Evolutionary conservation across 306 rosid genomes (phyloP), one percentile per base, ranked within the genome.

Genomic region (Casuarina cunninghamiana): DNA sequence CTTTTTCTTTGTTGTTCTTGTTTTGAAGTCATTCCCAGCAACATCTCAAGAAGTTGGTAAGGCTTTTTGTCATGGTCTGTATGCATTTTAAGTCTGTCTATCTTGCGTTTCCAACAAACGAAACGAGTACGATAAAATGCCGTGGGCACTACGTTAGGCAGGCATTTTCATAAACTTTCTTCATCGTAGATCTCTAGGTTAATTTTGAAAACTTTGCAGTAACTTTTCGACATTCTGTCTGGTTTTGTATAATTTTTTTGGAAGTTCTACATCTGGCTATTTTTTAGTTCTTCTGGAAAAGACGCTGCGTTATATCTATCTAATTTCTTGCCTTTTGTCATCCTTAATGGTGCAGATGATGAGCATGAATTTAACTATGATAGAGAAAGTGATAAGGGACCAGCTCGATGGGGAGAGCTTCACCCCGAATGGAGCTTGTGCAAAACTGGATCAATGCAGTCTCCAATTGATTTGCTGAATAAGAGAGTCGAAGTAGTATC

Each of bases 361-460:
- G 88, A 91, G 71, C 68, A 76, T 0, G 96, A 84, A 83, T 91
- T 90, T 73, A 77, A 68, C 61, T 93, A 93, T 43, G 84, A 75
- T 3, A 48, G 51, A 2, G 48, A 49, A 32, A 74, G 90, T 21
- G 73, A 46, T 15, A 82, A 5, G 48, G 98, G 98, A 55, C 98
- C 98, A 13, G 35, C 8, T 15, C 69, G 74, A 1, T 93, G 98
- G 98, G 97, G 97, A 53, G 55, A 79, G 16, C 80, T 93, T 26
- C 86, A 51, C 19, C 79, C 73, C 0, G 92, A 93, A 60, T 91
- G 98, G 98, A 75, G 74, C 4, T 0, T 12, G 35, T 93, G 97
- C 37, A 87, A 76, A 48, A 73, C 5, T 43, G 98, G 98, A 50
- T 12, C 76, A 11, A 79, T 87, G 96, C 98, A 93, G 81, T 93